Evolutionary conservation across 768 basidiomycete species (phyloP).

Genomic region (Mycena amicta): DNA sequence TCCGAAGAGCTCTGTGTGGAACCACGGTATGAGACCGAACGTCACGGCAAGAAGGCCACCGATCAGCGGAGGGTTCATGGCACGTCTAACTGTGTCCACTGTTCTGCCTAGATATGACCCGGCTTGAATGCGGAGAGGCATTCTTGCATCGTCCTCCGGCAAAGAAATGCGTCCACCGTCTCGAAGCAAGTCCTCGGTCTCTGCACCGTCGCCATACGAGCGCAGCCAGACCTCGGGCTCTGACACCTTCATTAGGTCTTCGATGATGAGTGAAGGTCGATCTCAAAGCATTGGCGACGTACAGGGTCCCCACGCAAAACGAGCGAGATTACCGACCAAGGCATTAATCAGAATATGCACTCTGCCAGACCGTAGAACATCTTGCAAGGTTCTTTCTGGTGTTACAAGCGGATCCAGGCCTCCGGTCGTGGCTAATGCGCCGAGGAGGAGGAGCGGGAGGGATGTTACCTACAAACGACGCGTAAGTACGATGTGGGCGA

Average conservation of each 20-base stretch:
- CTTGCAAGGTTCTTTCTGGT: slow-evolving; percentile 6
- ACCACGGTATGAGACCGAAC: slow-evolving; percentile 20
- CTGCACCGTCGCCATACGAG: background rate
- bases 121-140: no score
- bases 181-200: slow-evolving; percentile 3
- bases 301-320: slow-evolving; percentile 22
- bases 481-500: background rate
- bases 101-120: no score
- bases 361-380: slow-evolving; percentile 5
- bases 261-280: background rate
- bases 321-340: slow-evolving; percentile 19
- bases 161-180: slow-evolving; percentile 8
- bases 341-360: slow-evolving; percentile 23
- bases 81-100: no score
- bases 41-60: slow-evolving; percentile 17
- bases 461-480: slow-evolving; percentile 17
- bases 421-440: slow-evolving; percentile 16
- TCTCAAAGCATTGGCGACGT: background rate
- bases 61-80: slow-evolving; percentile 17
- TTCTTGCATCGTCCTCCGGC: slow-evolving; percentile 2
- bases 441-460: slow-evolving; percentile 19
- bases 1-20: slow-evolving; percentile 20
- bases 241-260: slow-evolving; percentile 18
- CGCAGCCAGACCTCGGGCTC: slow-evolving; percentile 2
- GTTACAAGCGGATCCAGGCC: slow-evolving; percentile 15